Evolutionary conservation across 1,139 yeast genomes (phyloP).

Genomic region (Saccharomyces hybrid): DNA sequence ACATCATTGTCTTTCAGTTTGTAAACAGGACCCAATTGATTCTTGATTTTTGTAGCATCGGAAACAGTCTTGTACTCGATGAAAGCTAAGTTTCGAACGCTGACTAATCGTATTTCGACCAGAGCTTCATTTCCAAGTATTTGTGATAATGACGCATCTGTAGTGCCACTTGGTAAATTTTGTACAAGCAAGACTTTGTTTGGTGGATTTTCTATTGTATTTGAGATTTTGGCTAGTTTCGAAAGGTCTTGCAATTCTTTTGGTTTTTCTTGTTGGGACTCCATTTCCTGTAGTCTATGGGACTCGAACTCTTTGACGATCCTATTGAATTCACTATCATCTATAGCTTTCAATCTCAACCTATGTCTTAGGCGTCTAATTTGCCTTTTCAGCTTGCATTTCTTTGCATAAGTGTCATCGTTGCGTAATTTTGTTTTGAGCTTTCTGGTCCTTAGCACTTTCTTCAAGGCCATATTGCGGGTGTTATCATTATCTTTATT

Average conservation of each 20-base stretch:
- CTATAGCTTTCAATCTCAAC: slow-evolving; percentile 18
- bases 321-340: slow-evolving; percentile 11
- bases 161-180: slow-evolving; percentile 44
- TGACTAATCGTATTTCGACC: slow-evolving; percentile 57
- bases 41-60: slow-evolving; percentile 42
- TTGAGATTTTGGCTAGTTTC: slow-evolving; percentile 31
- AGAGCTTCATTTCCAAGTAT: slow-evolving; percentile 46
- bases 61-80: slow-evolving; percentile 62
- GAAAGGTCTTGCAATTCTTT: slow-evolving; percentile 24
- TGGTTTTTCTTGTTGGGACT: slow-evolving; percentile 16
- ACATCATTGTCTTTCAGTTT: background rate
- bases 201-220: slow-evolving; percentile 42
- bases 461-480: slow-evolving; percentile 14
- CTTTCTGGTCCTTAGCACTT: slow-evolving; percentile 13
- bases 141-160: slow-evolving; percentile 35
- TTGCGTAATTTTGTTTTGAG: slow-evolving; percentile 11
- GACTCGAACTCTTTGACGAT: slow-evolving; percentile 8
- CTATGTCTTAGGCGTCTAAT: slow-evolving; percentile 20
- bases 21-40: slow-evolving; percentile 33
- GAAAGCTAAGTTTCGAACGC: slow-evolving; percentile 65
- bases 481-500: background rate
- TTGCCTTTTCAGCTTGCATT: slow-evolving; percentile 20
- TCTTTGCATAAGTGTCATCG: slow-evolving; percentile 13
- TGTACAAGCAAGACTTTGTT: slow-evolving; percentile 66
- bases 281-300: background rate